Evolutionary conservation across 139 green algal species (phyloP).

Genomic region (Picochlorum costavermella): DNA sequence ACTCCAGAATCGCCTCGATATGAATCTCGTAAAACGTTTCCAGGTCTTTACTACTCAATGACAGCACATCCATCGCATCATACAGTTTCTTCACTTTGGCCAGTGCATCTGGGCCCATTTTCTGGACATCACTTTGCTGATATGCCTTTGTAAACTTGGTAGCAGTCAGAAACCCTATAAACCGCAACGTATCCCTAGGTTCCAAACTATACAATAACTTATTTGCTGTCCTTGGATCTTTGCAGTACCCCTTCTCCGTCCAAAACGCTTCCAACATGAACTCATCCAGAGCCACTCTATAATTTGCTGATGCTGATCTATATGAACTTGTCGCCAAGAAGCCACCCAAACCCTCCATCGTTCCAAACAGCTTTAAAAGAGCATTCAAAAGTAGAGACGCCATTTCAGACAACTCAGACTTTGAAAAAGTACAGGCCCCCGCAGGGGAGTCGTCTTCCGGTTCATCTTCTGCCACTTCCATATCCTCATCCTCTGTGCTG

Average conservation of each 20-base stretch:
- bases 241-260: conserved; percentile 2
- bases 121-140: not conserved
- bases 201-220: conserved; percentile 20
- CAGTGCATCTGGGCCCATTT: not conserved
- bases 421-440: conserved; percentile 17
- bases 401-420: conserved; percentile 17
- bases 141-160: conserved; percentile 8
- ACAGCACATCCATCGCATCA: not conserved
- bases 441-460: conserved; percentile 9
- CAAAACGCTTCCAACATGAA: conserved; percentile 13
- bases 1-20: not conserved
- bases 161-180: conserved; percentile 27
- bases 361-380: conserved; percentile 26
- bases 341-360: conserved; percentile 14
- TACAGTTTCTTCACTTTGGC: not conserved
- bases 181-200: conserved; percentile 25
- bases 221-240: not conserved
- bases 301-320: conserved; percentile 1
- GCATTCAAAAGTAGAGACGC: conserved; percentile 16
- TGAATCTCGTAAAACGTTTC: not conserved
- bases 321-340: conserved; percentile 12
- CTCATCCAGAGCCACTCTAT: conserved; percentile 10
- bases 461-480: conserved; percentile 14
- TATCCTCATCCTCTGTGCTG: not conserved
- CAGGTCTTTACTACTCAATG: not conserved